Conservation (phyloP, 768 basidiomycete species). For the Naganishia onofrii region DNA sequence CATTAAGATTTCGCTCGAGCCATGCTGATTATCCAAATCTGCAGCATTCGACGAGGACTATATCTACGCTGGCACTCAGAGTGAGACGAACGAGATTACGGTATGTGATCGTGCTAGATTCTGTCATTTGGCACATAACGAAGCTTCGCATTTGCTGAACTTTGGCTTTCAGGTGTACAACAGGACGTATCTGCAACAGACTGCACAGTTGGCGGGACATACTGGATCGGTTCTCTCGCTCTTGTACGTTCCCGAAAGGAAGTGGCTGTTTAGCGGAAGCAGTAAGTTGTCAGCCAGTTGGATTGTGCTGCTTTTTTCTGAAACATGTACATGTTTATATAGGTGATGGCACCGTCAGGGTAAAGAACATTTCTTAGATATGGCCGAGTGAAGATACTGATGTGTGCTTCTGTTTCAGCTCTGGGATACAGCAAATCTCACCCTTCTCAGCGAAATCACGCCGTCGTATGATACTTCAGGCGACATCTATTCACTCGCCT, state of each 20-base stretch:
- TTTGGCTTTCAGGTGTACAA: conserved; percentile 73
- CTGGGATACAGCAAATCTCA: conserved; percentile 72
- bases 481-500: conserved; percentile 80
- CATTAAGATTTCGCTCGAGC: not conserved
- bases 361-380: conserved; percentile 44
- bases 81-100: conserved; percentile 63
- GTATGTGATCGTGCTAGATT: conserved; percentile 54
- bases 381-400: conserved; percentile 10
- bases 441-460: conserved; percentile 67
- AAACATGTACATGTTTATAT: not conserved
- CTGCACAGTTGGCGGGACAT: conserved; percentile 71
- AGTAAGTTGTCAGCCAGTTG: conserved; percentile 55
- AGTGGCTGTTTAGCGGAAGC: conserved; percentile 87
- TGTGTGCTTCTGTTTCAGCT: conserved; percentile 57
- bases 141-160: not conserved
- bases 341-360: conserved; percentile 87
- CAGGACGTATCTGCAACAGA: conserved; percentile 66
- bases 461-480: conserved; percentile 81
- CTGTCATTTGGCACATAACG: conserved; percentile 5
- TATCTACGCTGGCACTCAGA: conserved; percentile 81
- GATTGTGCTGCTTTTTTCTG: not conserved
- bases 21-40: not conserved
- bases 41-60: conserved; percentile 65
- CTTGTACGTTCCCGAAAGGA: conserved; percentile 68
- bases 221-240: conserved; percentile 78